A percentile compares a stretch with the other conserved stretches of the same genome.
phyloP scores from a whole-genome alignment of 768 basidiomycete species.

The Mycena rebaudengoi region DNA sequence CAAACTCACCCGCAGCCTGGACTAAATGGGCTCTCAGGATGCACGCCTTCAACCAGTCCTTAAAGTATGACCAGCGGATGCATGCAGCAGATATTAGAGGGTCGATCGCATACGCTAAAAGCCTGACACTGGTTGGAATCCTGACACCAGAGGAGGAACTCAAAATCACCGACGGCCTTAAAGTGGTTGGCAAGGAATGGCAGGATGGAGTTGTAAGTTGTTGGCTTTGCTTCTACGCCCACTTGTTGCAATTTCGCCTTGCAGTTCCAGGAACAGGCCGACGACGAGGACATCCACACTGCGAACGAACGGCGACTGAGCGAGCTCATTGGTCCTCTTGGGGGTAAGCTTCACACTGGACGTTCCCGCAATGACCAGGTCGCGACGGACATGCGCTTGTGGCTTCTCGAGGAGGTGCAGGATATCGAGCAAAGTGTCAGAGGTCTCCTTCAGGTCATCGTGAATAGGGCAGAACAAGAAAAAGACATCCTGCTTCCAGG shows the following conservation, averaged over 20 bases:
- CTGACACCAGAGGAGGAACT: constrained; percentile 78
- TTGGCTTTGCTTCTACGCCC: constrained; percentile 2
- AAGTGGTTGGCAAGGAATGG: constrained; percentile 87
- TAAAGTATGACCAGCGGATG: constrained; percentile 96
- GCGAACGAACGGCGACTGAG: constrained; percentile 95
- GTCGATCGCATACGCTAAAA: constrained; percentile 96
- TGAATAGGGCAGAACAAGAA: constrained; percentile 93
- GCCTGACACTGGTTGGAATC: constrained; percentile 82
- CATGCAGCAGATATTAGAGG: constrained; percentile 90
- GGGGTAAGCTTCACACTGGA: constrained; percentile 97
- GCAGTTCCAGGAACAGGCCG: constrained; percentile 80
- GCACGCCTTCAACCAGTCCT: constrained; percentile 97
- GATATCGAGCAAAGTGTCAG: constrained; percentile 75
- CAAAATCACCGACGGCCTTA: constrained; percentile 78
- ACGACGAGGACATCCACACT: constrained; percentile 99
- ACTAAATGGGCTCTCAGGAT: constrained; percentile 62
- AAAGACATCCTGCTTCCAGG: constrained; percentile 92
- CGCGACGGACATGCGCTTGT: constrained; percentile 97
- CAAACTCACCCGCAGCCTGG: constrained; percentile 16
- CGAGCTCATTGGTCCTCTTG: constrained; percentile 91
- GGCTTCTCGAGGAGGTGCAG: constrained; percentile 84
- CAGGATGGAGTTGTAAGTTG: constrained; percentile 68
- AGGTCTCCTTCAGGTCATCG: constrained; percentile 86
- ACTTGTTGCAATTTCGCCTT: not conserved
- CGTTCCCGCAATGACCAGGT: constrained; percentile 98